Evolutionary conservation across 2,329 filamentous ascomycete genomes (phyloP).

Genomic region (Alternaria angustiovoidea): DNA sequence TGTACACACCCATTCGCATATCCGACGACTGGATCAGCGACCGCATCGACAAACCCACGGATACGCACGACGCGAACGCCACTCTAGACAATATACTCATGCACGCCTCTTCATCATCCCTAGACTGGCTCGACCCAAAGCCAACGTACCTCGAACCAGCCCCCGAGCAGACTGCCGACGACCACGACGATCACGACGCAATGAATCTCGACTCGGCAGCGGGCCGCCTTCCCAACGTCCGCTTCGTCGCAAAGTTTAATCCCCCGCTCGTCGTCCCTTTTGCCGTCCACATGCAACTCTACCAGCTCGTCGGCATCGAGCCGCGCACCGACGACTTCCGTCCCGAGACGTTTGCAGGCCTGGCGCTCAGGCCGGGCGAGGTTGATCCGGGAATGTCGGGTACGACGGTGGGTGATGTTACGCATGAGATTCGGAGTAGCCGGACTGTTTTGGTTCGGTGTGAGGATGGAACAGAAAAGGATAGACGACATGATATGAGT

Average conservation of each 20-base stretch:
- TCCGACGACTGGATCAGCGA: constrained; percentile 78
- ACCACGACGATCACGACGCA: constrained; percentile 55
- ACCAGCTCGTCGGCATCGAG: constrained; percentile 65
- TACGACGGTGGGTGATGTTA: constrained; percentile 32
- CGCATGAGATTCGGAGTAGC: constrained; percentile 61
- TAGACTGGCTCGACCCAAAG: constrained; percentile 78
- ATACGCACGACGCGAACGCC: constrained; percentile 44
- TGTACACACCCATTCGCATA: constrained; percentile 70
- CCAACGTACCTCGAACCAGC: constrained; percentile 61
- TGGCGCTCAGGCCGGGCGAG: constrained; percentile 59
- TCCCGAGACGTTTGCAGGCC: constrained; percentile 56
- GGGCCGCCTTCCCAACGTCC: constrained; percentile 71
- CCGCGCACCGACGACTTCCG: constrained; percentile 63
- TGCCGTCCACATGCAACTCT: constrained; percentile 68
- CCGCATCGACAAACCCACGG: constrained; percentile 65
- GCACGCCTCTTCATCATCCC: constrained; percentile 40
- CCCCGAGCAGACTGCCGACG: constrained; percentile 41
- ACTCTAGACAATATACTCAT: constrained; percentile 51
- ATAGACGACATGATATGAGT: constrained; percentile 61
- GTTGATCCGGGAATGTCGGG: constrained; percentile 63
- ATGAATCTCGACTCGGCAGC: constrained; percentile 64
- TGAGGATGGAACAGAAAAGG: constrained; percentile 12
- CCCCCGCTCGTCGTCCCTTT: constrained; percentile 77
- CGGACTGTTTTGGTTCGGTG: constrained; percentile 51
- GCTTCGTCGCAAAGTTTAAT: constrained; percentile 77